Evolutionary conservation across 768 basidiomycete genomes (phyloP).

Genomic region (Pleurotus eryngii): DNA sequence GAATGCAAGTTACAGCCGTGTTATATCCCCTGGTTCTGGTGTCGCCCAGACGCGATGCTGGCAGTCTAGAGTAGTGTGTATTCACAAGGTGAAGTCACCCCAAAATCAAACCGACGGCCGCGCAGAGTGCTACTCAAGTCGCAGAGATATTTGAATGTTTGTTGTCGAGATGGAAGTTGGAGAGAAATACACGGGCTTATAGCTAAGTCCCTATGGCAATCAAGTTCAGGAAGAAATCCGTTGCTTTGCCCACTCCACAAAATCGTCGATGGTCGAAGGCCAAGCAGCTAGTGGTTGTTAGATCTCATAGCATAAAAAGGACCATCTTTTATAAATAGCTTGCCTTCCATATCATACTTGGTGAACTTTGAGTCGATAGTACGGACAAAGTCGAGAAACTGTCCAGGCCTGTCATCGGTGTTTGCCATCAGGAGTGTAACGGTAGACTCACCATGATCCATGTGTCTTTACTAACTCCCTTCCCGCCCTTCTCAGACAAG

Average conservation of each 20-base stretch:
- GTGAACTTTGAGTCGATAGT: conserved; percentile 69
- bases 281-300: conserved; percentile 48
- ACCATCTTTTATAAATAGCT: conserved; percentile 10
- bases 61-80: background rate
- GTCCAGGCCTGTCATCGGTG: background rate
- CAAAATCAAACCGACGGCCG: background rate
- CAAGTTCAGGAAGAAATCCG: conserved; percentile 1
- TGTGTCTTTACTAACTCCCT: conserved; percentile 85
- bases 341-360: conserved; percentile 77
- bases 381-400: conserved; percentile 81
- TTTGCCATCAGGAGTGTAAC: background rate
- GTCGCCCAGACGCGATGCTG: background rate
- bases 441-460: conserved; percentile 72
- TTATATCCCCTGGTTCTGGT: conserved; percentile 1
- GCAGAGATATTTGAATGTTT: too few species aligned
- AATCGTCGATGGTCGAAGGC: conserved; percentile 69
- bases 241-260: conserved; percentile 48
- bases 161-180: too few species aligned
- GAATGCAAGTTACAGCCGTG: conserved; percentile 1
- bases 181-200: too few species aligned
- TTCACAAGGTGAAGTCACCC: background rate
- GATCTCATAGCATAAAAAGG: background rate
- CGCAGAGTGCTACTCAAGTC: background rate
- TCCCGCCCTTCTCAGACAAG: conserved; percentile 56
- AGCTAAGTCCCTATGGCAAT: background rate